Evolutionary conservation across 2,329 filamentous ascomycete species (phyloP), one percentile per base, ranked within the genome.

Genomic region (Beauveria pseudobassiana): DNA sequence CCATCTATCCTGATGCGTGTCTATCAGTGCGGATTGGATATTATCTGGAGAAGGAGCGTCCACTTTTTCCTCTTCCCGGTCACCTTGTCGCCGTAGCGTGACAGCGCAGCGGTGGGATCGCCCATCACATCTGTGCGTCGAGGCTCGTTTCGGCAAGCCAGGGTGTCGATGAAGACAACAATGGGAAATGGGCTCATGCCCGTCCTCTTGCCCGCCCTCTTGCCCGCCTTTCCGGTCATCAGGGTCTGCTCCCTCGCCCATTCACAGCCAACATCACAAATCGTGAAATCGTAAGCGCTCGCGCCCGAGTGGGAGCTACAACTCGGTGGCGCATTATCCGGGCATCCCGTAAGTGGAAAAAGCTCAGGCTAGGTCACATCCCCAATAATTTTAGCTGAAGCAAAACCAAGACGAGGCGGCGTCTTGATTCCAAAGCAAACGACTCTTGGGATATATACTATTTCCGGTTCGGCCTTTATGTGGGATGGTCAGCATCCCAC

Each of bases 241-340:
- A 34, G 30, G 30, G 30, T 34, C 30, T 34, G 12, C 30, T 34
- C 30, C 30, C 3, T 34, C 10, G 30, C 30, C 30, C 30, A 34
- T 34, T 12, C 30, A 12, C 30, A 34, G 30, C 30, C 30, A 12
- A n/a, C 40, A 43, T n/a, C 40, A 18, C 18, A 43, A 43, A 18
- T 43, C 0, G 8, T n/a, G 16, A n/a, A 20, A 43, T 18, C n/a
- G 40, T 43, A 6, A 43, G 12, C 30, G 30, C 12, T 5, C 12
- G 12, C 30, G 30, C 30, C 30, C 30, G 12, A 5, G 30, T 14
- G 14, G 30, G 30, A 34, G 30, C 12, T 14, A 34, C 30, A 34
- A 34, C 12, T 24, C 43, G 54, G 38, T 57, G 43, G 43, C 45
- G 43, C 54, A 57, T 49, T 18, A 57, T 57, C 54, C 54, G 54